Percentiles rank a stretch among this genome's conserved stretches.
Evolutionary conservation across 257 asterid genomes (phyloP).

Genomic region (Linaria vulgaris): DNA sequence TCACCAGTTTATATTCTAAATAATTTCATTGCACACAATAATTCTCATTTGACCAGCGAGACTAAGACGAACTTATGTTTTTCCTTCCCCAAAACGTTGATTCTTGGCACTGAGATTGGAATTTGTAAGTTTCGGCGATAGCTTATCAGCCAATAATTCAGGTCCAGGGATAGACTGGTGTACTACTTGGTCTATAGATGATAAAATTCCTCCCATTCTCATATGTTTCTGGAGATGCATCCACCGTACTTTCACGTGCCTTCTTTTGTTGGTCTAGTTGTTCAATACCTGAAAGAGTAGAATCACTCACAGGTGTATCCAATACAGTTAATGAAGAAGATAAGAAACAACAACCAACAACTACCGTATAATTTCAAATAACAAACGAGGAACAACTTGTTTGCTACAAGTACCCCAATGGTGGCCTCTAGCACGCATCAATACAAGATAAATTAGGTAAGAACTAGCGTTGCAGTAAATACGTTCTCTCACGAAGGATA

Average conservation of each 20-base stretch:
- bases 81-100: conserved; percentile 85
- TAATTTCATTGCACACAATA: background rate
- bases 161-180: conserved; percentile 55
- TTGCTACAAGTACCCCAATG: no score
- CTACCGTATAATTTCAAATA: no score
- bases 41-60: conserved; percentile 5
- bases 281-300: conserved; percentile 49
- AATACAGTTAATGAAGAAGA: no score
- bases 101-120: conserved; percentile 56
- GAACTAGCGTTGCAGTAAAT: no score
- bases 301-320: conserved; percentile 42
- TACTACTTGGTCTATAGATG: conserved; percentile 70
- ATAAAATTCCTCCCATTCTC: conserved; percentile 66
- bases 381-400: no score
- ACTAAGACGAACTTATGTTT: conserved; percentile 51
- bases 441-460: no score
- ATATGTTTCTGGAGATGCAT: conserved; percentile 43
- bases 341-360: no score
- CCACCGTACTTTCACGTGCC: conserved; percentile 42
- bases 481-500: no score
- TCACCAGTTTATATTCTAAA: conserved; percentile 15
- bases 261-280: conserved; percentile 52
- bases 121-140: conserved; percentile 42
- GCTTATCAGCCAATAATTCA: conserved; percentile 53
- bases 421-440: no score